A percentile compares a stretch with the other conserved stretches of the same genome.
phyloP scores from a whole-genome alignment of 1,284 basidiomycete species.

The Termitomyces sp. region DNA sequence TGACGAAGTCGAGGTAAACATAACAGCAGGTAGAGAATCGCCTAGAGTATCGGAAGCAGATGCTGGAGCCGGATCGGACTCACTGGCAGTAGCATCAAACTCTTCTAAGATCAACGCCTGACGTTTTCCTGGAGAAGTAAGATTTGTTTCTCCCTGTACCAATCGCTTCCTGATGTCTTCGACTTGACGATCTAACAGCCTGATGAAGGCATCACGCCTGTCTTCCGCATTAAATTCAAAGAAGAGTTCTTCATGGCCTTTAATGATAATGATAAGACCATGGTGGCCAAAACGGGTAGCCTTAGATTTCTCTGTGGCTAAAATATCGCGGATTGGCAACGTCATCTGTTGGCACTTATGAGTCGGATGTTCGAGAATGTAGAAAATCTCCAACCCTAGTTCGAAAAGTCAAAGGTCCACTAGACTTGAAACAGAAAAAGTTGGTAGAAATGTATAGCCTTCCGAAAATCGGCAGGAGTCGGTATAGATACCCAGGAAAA shows the following conservation, averaged over 20 bases:
- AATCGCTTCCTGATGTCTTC: constrained; percentile 61
- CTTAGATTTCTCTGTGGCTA: constrained; percentile 80
- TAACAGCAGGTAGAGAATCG: constrained; percentile 75
- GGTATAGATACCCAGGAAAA: constrained; percentile 83
- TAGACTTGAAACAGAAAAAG: constrained; percentile 88
- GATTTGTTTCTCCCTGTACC: constrained; percentile 34
- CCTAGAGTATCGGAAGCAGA: constrained; percentile 52
- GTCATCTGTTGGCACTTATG: constrained; percentile 67
- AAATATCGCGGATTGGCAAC: constrained; percentile 83
- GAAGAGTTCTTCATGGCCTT: constrained; percentile 96
- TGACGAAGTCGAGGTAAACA: constrained; percentile 91
- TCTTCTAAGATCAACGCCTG: constrained; percentile 74
- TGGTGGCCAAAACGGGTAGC: constrained; percentile 87
- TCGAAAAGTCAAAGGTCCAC: constrained; percentile 65
- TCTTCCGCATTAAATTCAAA: constrained; percentile 85
- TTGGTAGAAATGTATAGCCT: constrained; percentile 84
- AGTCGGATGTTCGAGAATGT: background rate
- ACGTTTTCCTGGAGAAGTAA: constrained; percentile 44
- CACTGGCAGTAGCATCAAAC: constrained; percentile 51
- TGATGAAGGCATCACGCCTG: constrained; percentile 72
- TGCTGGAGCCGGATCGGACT: constrained; percentile 38
- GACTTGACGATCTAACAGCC: constrained; percentile 74
- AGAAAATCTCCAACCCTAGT: constrained; percentile 57
- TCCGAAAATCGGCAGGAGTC: constrained; percentile 82
- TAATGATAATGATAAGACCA: constrained; percentile 86